Base-by-base conservation (phyloP, 1,139 yeast species). In the Zygoascus sp. region DNA sequence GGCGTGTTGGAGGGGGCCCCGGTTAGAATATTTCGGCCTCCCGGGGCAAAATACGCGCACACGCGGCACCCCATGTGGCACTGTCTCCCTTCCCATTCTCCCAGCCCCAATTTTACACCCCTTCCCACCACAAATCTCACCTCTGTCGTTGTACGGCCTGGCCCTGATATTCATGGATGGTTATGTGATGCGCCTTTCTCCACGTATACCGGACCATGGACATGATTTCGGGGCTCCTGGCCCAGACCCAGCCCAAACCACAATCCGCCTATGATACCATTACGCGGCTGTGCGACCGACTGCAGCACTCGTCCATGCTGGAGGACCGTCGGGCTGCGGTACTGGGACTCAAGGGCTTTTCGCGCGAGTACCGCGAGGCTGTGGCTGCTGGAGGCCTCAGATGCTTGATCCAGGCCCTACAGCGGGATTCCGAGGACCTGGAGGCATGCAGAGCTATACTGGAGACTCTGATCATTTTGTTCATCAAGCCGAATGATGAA, bases 301-400 rank as follows among this genome's bases (percentile, higher is more conserved):
- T 92, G 46, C 81, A 82, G 47, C 90, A 92, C 67, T 82, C 97
- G 4, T 83, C 85, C 1, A 67, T 86, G 55, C 73, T 94, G 2
- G 81, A 87, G 35, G 98, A 94, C 65, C 74, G 97, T 54, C 72
- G 96, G 47, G 92, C 97, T 1, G 97, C 98, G 0, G 86, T 92
- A 2, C 72, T 92, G 42, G 94, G 96, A 0, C 71, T 94, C 54
- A 90, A 92, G 62, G 88, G 95, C 42, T 90, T 90, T 63, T 81
- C 95, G 53, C 73, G 97, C 50, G 90, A 88, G 59, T 88, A 84
- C 63, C 72, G 98, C 56, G 98, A 94, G 64, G 70, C 82, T 2
- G 97, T 94, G 2, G 89, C 92, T 42, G 95, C 95, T 38, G 80
- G 84, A 52, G 97, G 96, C 1, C 70, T 92, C 38, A 74, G 90